These are phyloP conservation scores for Primulina eburnea DNA, from an alignment of 257 asterid species.

Conservation along the genomic window DNA sequence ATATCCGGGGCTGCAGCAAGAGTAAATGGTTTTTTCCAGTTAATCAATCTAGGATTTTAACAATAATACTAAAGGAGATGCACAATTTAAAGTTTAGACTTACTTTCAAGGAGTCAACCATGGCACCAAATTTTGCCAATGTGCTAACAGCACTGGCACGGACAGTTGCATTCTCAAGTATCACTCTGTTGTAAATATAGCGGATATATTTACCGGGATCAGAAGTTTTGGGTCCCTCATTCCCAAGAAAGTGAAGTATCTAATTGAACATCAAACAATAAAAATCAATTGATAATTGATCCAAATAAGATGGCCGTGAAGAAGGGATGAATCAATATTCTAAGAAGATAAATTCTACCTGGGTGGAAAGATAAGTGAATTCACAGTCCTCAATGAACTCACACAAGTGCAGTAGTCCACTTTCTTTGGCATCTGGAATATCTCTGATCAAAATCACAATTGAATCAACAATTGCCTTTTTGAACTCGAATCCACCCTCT, in stretches of 20 bases:
- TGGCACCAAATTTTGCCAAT: constrained; percentile 85
- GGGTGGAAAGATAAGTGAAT: constrained; percentile 95
- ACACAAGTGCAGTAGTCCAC: constrained; percentile 86
- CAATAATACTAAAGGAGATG: constrained; percentile 4
- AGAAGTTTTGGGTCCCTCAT: constrained; percentile 92
- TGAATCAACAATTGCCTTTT: constrained; percentile 92
- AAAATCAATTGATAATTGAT: constrained; percentile 1
- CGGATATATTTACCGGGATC: constrained; percentile 93
- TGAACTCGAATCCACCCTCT: constrained; percentile 96
- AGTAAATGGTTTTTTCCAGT: constrained; percentile 14
- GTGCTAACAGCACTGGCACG: constrained; percentile 97
- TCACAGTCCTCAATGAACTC: constrained; percentile 98
- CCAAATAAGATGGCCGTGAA: constrained; percentile 17
- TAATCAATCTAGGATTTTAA: constrained; percentile 21
- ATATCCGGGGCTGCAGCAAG: constrained; percentile 82
- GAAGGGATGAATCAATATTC: constrained; percentile 12
- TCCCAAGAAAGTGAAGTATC: constrained; percentile 96
- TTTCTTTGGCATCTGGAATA: constrained; percentile 95
- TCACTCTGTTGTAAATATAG: constrained; percentile 83
- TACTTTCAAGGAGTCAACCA: constrained; percentile 84
- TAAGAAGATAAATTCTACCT: constrained; percentile 47
- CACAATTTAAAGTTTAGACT: constrained; percentile 21
- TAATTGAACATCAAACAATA: constrained; percentile 26
- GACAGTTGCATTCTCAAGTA: constrained; percentile 91
- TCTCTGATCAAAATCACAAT: constrained; percentile 93